Evolutionary conservation across 208 protist genomes (phyloP).

Genomic region (Porcisia deanei): DNA sequence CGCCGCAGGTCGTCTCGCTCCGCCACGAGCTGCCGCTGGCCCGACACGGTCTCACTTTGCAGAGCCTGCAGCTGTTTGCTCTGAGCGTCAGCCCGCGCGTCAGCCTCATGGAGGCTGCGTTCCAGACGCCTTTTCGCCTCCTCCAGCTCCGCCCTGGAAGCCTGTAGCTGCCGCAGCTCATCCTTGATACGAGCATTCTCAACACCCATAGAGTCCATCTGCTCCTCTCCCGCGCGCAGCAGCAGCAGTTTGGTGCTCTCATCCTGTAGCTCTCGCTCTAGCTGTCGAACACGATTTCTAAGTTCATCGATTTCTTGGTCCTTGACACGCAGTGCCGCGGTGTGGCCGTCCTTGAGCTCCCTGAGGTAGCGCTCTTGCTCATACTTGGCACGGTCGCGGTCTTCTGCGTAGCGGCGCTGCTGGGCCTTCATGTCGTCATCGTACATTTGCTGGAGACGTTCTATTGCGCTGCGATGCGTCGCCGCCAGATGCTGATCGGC

Average conservation of each 20-base stretch:
- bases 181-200: conserved; percentile 54
- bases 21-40: conserved; percentile 29
- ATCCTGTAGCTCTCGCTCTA: conserved; percentile 58
- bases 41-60: conserved; percentile 39
- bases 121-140: conserved; percentile 50
- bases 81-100: conserved; percentile 44
- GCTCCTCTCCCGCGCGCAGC: conserved; percentile 8
- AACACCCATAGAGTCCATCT: conserved; percentile 5
- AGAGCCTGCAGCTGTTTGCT: conserved; percentile 47
- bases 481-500: conserved; percentile 42
- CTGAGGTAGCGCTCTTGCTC: conserved; percentile 48
- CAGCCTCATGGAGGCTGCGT: conserved; percentile 45
- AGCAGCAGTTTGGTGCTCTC: conserved; percentile 42
- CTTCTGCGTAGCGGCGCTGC: conserved; percentile 55
- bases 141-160: conserved; percentile 42
- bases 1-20: conserved; percentile 56
- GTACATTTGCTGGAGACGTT: conserved; percentile 63
- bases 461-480: conserved; percentile 54
- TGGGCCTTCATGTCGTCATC: conserved; percentile 71
- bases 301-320: conserved; percentile 44
- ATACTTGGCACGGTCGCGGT: conserved; percentile 50
- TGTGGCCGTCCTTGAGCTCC: conserved; percentile 52
- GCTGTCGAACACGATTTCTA: conserved; percentile 39
- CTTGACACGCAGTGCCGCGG: conserved; percentile 45
- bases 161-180: conserved; percentile 49